phyloP scores from a whole-genome alignment of 495 filamentous ascomycete species.

The Aspergillus nanangensis region DNA sequence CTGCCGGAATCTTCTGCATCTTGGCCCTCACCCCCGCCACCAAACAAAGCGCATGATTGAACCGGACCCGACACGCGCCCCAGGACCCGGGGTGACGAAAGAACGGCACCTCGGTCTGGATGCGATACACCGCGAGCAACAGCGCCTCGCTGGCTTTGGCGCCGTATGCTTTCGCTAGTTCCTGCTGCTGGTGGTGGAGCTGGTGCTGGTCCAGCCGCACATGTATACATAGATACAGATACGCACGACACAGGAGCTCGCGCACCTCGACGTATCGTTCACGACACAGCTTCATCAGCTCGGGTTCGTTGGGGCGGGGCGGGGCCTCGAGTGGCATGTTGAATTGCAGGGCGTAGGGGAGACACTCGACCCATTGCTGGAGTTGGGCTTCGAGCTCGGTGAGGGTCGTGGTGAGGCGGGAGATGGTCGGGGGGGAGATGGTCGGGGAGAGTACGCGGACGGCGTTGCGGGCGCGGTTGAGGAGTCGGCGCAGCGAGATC shows the following conservation, averaged over 20 bases:
- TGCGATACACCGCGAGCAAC: constrained; percentile 22
- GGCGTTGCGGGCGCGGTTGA: constrained; percentile 32
- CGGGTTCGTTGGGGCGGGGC: constrained; percentile 20
- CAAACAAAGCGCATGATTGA: constrained; percentile 26
- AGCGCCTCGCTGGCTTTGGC: constrained; percentile 24
- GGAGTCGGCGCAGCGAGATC: constrained; percentile 33
- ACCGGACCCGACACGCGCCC: constrained; percentile 27
- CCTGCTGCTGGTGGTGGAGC: too few relatives aligned
- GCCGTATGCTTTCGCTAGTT: constrained; percentile 16
- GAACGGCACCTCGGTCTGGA: constrained; percentile 24
- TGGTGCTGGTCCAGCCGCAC: constrained; percentile 16
- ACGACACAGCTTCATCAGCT: constrained; percentile 31
- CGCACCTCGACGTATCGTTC: constrained; percentile 37
- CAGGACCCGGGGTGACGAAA: constrained; percentile 29
- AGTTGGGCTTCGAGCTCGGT: constrained; percentile 31
- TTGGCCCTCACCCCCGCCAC: constrained; percentile 25
- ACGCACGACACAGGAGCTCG: constrained; percentile 33
- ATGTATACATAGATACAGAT: constrained; percentile 32
- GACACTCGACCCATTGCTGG: constrained; percentile 31
- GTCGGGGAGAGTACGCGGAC: constrained; percentile 27
- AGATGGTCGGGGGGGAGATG: constrained; percentile 20
- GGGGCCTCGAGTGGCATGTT: constrained; percentile 22
- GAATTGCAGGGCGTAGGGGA: constrained; percentile 27
- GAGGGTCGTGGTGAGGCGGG: constrained; percentile 20
- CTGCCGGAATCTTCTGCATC: constrained; percentile 13